These are phyloP conservation scores for Fusarium sp. DNA, from an alignment of 2,329 filamentous ascomycete genomes.

Conservation along the genomic window DNA sequence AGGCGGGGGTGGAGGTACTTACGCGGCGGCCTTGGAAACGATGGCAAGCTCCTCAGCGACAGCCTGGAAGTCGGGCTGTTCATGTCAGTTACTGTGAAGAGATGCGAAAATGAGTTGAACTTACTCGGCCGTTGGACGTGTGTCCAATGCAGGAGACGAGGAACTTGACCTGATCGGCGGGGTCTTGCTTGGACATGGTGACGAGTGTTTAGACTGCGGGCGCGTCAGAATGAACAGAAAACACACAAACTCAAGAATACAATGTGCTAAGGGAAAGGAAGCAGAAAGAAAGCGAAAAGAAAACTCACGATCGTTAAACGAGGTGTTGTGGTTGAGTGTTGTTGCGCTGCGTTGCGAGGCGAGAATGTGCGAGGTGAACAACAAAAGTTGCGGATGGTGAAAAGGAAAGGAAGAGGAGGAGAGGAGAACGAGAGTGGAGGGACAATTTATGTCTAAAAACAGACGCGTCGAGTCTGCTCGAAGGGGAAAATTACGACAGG, in stretches of 20 bases:
- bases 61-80: slow-evolving; percentile 68
- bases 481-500: not conserved
- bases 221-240: slow-evolving; percentile 1
- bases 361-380: not conserved
- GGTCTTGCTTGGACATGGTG: slow-evolving; percentile 60
- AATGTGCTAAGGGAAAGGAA: not conserved
- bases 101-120: slow-evolving; percentile 13
- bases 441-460: not conserved
- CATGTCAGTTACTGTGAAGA: not conserved
- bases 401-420: not conserved
- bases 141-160: slow-evolving; percentile 70
- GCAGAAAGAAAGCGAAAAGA: not conserved
- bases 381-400: slow-evolving; percentile 5
- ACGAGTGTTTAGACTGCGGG: slow-evolving; percentile 28
- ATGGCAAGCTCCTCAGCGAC: slow-evolving; percentile 71
- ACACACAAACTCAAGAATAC: not conserved
- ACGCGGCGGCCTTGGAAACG: slow-evolving; percentile 73
- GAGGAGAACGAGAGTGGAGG: not conserved
- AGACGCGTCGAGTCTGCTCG: not conserved
- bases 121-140: slow-evolving; percentile 66
- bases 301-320: slow-evolving; percentile 7
- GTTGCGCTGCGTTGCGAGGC: not conserved
- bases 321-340: slow-evolving; percentile 8
- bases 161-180: slow-evolving; percentile 68
- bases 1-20: slow-evolving; percentile 50